Conservation (phyloP, 257 asterid genomes). For the Coffea eugenioides region DNA sequence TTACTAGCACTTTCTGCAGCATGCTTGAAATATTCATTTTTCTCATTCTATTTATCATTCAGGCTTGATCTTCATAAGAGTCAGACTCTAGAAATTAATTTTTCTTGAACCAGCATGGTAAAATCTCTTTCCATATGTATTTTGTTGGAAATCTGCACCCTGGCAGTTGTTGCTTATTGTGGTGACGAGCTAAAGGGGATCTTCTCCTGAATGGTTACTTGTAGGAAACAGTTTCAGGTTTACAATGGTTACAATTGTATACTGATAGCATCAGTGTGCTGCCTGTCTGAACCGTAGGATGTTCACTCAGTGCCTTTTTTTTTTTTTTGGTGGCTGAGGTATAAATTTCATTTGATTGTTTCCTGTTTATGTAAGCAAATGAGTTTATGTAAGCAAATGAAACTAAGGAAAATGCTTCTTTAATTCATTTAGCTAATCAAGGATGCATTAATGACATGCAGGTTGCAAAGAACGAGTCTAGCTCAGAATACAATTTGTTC, state of each 20-base stretch:
- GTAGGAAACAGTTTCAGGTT: not conserved
- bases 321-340: not conserved
- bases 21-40: not conserved
- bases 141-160: not conserved
- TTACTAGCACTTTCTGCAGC: not conserved
- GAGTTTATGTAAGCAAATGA: too few species aligned
- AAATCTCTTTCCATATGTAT: not conserved
- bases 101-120: not conserved
- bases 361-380: not conserved
- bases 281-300: not conserved
- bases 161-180: not conserved
- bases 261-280: not conserved
- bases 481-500: slow-evolving; percentile 70
- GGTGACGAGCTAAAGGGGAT: not conserved
- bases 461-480: slow-evolving; percentile 69
- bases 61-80: not conserved
- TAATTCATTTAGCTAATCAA: not conserved
- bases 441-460: slow-evolving; percentile 32
- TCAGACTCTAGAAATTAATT: not conserved
- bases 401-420: not conserved
- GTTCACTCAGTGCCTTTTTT: not conserved
- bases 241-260: not conserved
- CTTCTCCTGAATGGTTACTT: not conserved
- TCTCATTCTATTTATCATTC: not conserved
- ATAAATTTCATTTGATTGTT: not conserved